Evolutionary conservation across 768 basidiomycete genomes (phyloP).

Genomic region (Rhodosporidiobolus odoratus): DNA sequence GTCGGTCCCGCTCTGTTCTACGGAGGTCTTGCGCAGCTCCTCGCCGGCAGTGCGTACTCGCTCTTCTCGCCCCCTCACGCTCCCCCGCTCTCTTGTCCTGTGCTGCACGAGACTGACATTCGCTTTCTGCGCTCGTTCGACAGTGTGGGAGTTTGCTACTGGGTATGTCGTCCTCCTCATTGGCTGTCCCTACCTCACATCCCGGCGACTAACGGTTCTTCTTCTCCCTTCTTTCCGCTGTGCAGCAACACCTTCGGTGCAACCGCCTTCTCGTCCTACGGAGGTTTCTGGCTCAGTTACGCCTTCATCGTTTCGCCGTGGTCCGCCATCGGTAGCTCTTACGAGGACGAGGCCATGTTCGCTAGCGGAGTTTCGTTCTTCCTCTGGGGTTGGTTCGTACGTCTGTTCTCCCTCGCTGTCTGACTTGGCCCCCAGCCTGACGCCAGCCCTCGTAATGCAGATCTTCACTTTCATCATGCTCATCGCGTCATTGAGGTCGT

Average conservation of each 20-base stretch:
- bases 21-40: constrained; percentile 38
- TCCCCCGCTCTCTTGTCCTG: background rate
- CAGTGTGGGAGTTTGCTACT: constrained; percentile 46
- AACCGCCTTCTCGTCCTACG: constrained; percentile 68
- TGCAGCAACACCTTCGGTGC: constrained; percentile 48
- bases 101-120: too few species aligned
- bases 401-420: background rate
- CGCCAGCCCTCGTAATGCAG: constrained; percentile 48
- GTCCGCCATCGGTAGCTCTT: constrained; percentile 59
- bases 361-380: constrained; percentile 56
- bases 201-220: background rate
- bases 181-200: too few species aligned
- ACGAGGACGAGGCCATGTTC: constrained; percentile 50
- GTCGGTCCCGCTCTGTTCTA: constrained; percentile 25
- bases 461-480: constrained; percentile 46
- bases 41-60: constrained; percentile 39
- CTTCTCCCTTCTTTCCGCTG: too few species aligned
- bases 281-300: constrained; percentile 76
- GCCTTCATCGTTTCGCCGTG: constrained; percentile 67
- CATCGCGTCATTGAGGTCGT: constrained; percentile 46
- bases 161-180: constrained; percentile 11
- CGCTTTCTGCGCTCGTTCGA: too few species aligned
- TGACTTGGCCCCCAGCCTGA: background rate
- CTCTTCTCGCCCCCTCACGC: background rate
- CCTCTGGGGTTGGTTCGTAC: constrained; percentile 6